phyloP scores from a whole-genome alignment of 257 asterid species.

The Solanum infundibuliforme region DNA sequence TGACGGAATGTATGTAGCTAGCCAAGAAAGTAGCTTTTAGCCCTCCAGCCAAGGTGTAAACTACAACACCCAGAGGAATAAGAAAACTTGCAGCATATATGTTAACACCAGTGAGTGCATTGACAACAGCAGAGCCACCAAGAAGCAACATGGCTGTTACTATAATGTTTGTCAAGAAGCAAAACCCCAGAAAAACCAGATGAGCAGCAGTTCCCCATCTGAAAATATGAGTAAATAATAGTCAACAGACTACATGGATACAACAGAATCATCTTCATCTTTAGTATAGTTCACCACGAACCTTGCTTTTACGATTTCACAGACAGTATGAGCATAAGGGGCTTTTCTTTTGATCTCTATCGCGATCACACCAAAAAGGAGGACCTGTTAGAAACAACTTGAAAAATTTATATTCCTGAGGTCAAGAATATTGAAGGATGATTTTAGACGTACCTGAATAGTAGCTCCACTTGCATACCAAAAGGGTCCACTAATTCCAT shows the following conservation, averaged over 20 bases:
- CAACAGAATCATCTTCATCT: neutral
- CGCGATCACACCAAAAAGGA: constrained; percentile 83
- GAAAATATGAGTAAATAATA: neutral
- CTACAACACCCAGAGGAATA: constrained; percentile 79
- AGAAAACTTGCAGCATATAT: constrained; percentile 90
- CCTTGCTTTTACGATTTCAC: constrained; percentile 93
- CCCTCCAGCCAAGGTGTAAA: constrained; percentile 87
- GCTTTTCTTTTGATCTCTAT: constrained; percentile 94
- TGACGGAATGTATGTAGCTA: constrained; percentile 84
- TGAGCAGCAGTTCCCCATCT: constrained; percentile 97
- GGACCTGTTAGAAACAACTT: constrained; percentile 35
- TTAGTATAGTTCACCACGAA: neutral
- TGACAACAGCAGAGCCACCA: constrained; percentile 90
- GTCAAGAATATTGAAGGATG: neutral
- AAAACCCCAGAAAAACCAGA: constrained; percentile 66
- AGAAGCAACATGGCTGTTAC: constrained; percentile 96
- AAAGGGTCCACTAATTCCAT: constrained; percentile 96
- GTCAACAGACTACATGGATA: neutral
- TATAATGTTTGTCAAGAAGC: constrained; percentile 81
- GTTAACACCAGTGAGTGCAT: constrained; percentile 84
- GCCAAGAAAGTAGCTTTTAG: constrained; percentile 93
- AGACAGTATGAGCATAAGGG: constrained; percentile 83
- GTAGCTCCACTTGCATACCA: constrained; percentile 99
- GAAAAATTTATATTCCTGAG: neutral
- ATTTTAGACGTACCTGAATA: constrained; percentile 45